Conservation (phyloP, 495 filamentous ascomycete species). For the Penicillium paxilli region DNA sequence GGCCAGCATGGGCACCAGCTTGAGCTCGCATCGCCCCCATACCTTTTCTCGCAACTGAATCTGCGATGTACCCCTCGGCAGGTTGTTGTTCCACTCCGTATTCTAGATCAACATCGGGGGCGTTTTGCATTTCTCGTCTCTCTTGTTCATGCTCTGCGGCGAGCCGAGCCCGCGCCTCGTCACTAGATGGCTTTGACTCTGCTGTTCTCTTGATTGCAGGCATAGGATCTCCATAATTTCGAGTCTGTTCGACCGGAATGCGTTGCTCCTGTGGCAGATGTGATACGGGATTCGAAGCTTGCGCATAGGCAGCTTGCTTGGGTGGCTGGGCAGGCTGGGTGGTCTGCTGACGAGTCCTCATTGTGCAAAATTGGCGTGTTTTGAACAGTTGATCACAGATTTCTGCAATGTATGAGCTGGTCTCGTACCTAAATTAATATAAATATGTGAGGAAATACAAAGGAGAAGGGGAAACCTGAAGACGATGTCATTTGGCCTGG, state of each 20-base stretch:
- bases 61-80: conserved; percentile 55
- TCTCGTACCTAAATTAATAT: not conserved
- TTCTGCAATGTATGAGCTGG: not conserved
- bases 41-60: conserved; percentile 42
- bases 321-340: conserved; percentile 47
- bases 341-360: conserved; percentile 16
- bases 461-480: not conserved
- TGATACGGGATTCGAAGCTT: conserved; percentile 48
- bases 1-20: conserved; percentile 37
- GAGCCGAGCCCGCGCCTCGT: conserved; percentile 27
- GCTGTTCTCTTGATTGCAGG: conserved; percentile 41
- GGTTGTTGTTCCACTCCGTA: conserved; percentile 58
- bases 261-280: conserved; percentile 50
- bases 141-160: conserved; percentile 14
- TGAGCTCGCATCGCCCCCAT: conserved; percentile 37
- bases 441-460: not conserved
- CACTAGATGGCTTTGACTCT: conserved; percentile 37
- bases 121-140: conserved; percentile 14
- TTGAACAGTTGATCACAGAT: not conserved
- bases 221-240: conserved; percentile 31
- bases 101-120: conserved; percentile 39
- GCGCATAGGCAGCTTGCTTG: conserved; percentile 50
- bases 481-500: not conserved
- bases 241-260: conserved; percentile 22
- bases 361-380: not conserved